Conservation (phyloP, 129 eudicot species). For the Saussurea involucrata region DNA sequence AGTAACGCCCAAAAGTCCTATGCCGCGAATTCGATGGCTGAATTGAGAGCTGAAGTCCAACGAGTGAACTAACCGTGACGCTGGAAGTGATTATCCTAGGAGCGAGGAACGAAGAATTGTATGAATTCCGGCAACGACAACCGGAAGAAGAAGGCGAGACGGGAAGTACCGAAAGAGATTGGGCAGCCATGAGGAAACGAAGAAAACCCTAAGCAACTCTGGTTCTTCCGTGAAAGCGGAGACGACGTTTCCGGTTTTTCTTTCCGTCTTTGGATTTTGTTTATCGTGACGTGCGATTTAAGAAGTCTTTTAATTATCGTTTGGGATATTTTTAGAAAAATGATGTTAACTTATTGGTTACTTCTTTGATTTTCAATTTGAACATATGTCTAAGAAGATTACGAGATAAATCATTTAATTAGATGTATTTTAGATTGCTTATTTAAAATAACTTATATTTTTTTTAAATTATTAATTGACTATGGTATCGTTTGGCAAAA, state of each 20-base stretch:
- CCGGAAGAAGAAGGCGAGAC: slow-evolving; percentile 31
- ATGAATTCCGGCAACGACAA: slow-evolving; percentile 19
- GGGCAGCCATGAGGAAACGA: slow-evolving; percentile 51
- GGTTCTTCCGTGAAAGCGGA: not conserved
- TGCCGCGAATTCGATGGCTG: slow-evolving; percentile 20
- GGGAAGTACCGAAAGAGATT: slow-evolving; percentile 37
- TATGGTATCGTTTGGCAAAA: too few species aligned
- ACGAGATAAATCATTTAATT: too few species aligned
- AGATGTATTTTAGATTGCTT: too few species aligned
- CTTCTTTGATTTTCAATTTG: too few species aligned
- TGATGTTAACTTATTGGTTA: too few species aligned
- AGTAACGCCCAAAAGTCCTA: slow-evolving; percentile 24
- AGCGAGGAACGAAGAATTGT: not conserved
- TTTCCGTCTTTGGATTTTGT: not conserved
- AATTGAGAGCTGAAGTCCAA: slow-evolving; percentile 43
- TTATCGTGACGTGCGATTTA: not conserved
- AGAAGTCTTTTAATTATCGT: not conserved
- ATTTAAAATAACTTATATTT: too few species aligned
- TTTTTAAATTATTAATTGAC: too few species aligned
- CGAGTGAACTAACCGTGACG: slow-evolving; percentile 23
- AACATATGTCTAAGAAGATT: too few species aligned
- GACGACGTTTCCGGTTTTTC: not conserved
- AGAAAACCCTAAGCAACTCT: slow-evolving; percentile 27
- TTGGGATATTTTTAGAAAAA: too few species aligned
- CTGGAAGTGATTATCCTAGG: slow-evolving; percentile 10